phyloP scores from a whole-genome alignment of 176 grass and related monocot species.

The Stipa capillata region DNA sequence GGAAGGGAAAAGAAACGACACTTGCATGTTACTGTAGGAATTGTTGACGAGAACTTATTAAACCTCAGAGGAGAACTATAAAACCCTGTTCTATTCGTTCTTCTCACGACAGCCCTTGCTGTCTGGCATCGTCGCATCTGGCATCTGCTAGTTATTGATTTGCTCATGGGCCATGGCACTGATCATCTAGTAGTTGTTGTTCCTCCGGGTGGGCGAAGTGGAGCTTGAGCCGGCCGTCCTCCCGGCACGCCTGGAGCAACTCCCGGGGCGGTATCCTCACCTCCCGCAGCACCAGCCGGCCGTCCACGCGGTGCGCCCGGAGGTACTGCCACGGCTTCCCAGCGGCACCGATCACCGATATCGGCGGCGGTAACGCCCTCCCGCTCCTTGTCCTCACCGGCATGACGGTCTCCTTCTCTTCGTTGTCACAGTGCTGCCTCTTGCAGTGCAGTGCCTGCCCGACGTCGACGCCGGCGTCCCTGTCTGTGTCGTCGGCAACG shows the following conservation, averaged over 20 bases:
- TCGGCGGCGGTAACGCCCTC: slow-evolving; percentile 45
- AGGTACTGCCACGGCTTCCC: slow-evolving; percentile 67
- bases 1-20: not conserved
- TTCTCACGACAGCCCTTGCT: not conserved
- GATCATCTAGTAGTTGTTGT: not conserved
- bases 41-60: not conserved
- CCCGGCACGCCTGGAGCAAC: slow-evolving; percentile 46
- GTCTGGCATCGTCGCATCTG: not conserved
- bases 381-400: not conserved
- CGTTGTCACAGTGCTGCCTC: not conserved
- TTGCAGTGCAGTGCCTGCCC: not conserved
- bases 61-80: not conserved
- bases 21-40: not conserved
- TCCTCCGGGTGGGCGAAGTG: slow-evolving; percentile 36
- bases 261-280: slow-evolving; percentile 50
- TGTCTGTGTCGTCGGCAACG: not conserved
- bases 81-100: not conserved
- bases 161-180: not conserved
- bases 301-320: slow-evolving; percentile 25
- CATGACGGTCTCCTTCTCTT: not conserved
- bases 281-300: slow-evolving; percentile 57
- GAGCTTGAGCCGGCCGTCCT: slow-evolving; percentile 56
- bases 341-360: slow-evolving; percentile 52
- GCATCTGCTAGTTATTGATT: not conserved
- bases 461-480: not conserved